Percentiles rank a stretch among this genome's conserved stretches.
Evolutionary conservation across 352 stramenopile genomes (phyloP).

Genomic region (Phytophthora meadii): DNA sequence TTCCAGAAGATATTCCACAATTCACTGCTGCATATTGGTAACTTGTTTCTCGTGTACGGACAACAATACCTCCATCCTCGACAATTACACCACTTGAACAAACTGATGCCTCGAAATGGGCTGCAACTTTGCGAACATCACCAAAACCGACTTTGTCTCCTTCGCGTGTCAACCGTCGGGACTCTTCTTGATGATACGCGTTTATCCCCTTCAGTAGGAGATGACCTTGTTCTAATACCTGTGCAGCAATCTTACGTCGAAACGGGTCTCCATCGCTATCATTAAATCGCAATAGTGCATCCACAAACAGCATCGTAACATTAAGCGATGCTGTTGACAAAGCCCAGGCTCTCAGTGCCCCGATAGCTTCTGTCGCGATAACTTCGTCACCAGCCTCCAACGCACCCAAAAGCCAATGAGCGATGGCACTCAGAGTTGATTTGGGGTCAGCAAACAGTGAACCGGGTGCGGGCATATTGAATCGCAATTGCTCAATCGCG

Average conservation of each 20-base stretch:
- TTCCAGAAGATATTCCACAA: conserved; percentile 71
- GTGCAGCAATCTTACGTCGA: conserved; percentile 29
- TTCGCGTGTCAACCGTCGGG: conserved; percentile 36
- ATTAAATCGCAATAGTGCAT: conserved; percentile 58
- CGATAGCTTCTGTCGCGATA: conserved; percentile 69
- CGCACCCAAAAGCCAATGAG: conserved; percentile 66
- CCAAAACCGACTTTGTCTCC: conserved; percentile 52
- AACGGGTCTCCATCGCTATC: conserved; percentile 1
- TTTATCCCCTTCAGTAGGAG: conserved; percentile 53
- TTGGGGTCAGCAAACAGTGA: conserved; percentile 75
- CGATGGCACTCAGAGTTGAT: conserved; percentile 61
- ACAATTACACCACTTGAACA: conserved; percentile 82
- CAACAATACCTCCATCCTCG: conserved; percentile 76
- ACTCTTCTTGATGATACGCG: conserved; percentile 57
- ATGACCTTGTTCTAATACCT: conserved; percentile 60
- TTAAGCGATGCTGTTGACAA: conserved; percentile 83
- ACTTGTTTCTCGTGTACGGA: conserved; percentile 86
- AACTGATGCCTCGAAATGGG: conserved; percentile 80
- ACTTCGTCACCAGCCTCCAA: conserved; percentile 55
- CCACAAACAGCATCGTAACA: conserved; percentile 72
- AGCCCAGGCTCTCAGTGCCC: conserved; percentile 69
- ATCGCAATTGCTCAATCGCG: conserved; percentile 68
- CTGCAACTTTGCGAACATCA: conserved; percentile 74
- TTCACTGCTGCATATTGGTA: conserved; percentile 91
- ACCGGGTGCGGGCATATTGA: conserved; percentile 63